Percentiles rank a stretch among this genome's conserved stretches.
These are phyloP conservation scores for Narthecium ossifragum DNA, from an alignment of 106 monocot species.

Conservation along the genomic window DNA sequence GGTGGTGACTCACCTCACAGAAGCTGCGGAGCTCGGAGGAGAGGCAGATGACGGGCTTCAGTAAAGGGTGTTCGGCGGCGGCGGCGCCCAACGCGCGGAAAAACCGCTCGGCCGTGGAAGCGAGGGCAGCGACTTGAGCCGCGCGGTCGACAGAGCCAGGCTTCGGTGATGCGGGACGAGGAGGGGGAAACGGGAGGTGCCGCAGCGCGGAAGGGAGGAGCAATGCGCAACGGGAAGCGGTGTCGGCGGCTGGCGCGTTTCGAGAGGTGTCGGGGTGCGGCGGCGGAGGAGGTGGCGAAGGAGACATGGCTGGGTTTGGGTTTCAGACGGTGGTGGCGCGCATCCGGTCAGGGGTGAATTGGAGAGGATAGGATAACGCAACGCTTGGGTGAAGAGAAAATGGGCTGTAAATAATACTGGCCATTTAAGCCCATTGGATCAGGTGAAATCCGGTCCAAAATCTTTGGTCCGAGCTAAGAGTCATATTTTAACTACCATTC, in stretches of 20 bases:
- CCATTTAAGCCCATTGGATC: neutral
- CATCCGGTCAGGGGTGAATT: neutral
- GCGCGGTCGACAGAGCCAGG: neutral
- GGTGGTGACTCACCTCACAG: neutral
- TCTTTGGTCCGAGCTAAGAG: too few species aligned
- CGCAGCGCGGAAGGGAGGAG: neutral
- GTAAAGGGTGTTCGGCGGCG: neutral
- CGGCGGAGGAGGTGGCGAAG: constrained; percentile 9
- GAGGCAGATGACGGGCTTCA: too few species aligned
- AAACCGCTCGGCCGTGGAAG: neutral
- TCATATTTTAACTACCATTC: too few species aligned
- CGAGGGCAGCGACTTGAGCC: neutral
- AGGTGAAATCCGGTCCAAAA: neutral
- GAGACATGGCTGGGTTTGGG: constrained; percentile 2
- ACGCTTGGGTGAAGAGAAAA: too few species aligned
- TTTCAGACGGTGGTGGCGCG: neutral
- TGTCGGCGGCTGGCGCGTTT: constrained; percentile 3
- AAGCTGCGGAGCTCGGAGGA: neutral
- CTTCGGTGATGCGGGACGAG: too few species aligned
- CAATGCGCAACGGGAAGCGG: constrained; percentile 1
- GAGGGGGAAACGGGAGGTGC: too few species aligned
- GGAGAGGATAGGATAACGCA: too few species aligned
- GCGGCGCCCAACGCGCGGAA: neutral
- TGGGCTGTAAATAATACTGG: too few species aligned
- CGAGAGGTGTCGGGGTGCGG: constrained; percentile 13